Conservation (phyloP, 2,329 filamentous ascomycete species). For the Xylariaceae sp. region DNA sequence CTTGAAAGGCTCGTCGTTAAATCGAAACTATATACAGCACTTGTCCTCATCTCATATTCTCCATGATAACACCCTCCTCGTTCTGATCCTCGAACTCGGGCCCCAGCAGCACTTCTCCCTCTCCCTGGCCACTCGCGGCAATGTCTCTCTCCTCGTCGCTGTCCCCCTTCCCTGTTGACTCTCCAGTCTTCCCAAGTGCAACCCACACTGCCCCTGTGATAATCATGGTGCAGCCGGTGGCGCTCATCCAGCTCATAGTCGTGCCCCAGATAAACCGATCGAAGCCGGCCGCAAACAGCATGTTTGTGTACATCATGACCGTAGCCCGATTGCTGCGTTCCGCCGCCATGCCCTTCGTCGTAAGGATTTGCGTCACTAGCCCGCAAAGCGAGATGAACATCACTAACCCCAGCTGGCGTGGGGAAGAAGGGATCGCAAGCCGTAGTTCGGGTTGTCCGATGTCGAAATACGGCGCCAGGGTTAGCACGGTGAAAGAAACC, state of each 20-base stretch:
- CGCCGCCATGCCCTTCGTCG: conserved; percentile 70
- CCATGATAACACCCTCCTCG: conserved; percentile 22
- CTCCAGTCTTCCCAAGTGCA: conserved; percentile 41
- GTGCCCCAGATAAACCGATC: conserved; percentile 52
- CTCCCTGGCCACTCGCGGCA: conserved; percentile 23
- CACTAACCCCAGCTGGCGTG: conserved; percentile 62
- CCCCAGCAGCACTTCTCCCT: conserved; percentile 11
- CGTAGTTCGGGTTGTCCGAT: conserved; percentile 38
- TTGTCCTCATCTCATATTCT: conserved; percentile 4
- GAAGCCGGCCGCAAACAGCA: conserved; percentile 52
- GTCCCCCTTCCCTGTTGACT: conserved; percentile 2
- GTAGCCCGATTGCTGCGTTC: conserved; percentile 61
- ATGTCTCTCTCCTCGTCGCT: conserved; percentile 37
- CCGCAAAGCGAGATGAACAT: conserved; percentile 67
- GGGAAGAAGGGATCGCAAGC: conserved; percentile 38
- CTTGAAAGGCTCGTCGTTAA: neutral
- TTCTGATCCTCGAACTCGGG: conserved; percentile 23
- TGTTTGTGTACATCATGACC: conserved; percentile 56
- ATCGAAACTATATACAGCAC: neutral
- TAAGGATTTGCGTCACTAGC: conserved; percentile 80
- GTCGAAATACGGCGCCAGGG: conserved; percentile 40
- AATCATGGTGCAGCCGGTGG: conserved; percentile 50
- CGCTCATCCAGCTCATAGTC: conserved; percentile 46
- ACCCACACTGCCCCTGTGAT: conserved; percentile 51
- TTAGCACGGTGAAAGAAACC: conserved; percentile 60